phyloP scores from a whole-genome alignment of 257 asterid genomes.

The Gentiana straminea region DNA sequence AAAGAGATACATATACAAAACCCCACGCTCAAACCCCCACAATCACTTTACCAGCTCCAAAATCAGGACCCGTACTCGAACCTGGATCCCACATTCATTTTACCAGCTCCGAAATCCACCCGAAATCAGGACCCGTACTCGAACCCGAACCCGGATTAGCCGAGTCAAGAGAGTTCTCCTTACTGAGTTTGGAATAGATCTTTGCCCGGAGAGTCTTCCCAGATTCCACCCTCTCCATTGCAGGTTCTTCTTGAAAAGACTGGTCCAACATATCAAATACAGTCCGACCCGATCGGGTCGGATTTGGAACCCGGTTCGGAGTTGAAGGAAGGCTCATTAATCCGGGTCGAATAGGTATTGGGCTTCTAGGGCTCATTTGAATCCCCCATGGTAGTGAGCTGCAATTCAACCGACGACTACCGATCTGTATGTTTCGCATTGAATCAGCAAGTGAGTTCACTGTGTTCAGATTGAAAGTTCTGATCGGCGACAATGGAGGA shows the following conservation, averaged over 20 bases:
- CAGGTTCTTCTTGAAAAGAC: conserved; percentile 47
- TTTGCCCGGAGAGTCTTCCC: conserved; percentile 60
- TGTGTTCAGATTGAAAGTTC: conserved; percentile 5
- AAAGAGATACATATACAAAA: too few relatives aligned
- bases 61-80: too few relatives aligned
- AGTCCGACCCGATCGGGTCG: conserved; percentile 23
- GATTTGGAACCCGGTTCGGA: conserved; percentile 27
- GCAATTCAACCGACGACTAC: conserved; percentile 27
- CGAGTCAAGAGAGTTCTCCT: conserved; percentile 67
- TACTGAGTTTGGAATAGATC: conserved; percentile 60
- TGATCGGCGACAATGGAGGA: conserved; percentile 54
- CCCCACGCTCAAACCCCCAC: too few relatives aligned
- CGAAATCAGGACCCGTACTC: conserved; percentile 32
- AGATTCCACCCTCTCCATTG: conserved; percentile 79
- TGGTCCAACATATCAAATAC: conserved; percentile 40
- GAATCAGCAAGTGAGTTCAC: conserved; percentile 30
- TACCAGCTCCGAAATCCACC: conserved; percentile 59
- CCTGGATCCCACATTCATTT: conserved; percentile 12
- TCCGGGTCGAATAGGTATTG: conserved; percentile 29
- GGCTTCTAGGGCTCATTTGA: conserved; percentile 44
- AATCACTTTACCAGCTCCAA: too few relatives aligned
- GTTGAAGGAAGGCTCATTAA: conserved; percentile 51
- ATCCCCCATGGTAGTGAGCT: conserved; percentile 51
- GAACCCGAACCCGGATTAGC: conserved; percentile 21
- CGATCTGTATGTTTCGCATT: conserved; percentile 51